A percentile compares a stretch with the other conserved stretches of the same genome.
Evolutionary conservation across 192 early-diverging fungal species (phyloP).

Genomic region (Kickxella alabastrina): DNA sequence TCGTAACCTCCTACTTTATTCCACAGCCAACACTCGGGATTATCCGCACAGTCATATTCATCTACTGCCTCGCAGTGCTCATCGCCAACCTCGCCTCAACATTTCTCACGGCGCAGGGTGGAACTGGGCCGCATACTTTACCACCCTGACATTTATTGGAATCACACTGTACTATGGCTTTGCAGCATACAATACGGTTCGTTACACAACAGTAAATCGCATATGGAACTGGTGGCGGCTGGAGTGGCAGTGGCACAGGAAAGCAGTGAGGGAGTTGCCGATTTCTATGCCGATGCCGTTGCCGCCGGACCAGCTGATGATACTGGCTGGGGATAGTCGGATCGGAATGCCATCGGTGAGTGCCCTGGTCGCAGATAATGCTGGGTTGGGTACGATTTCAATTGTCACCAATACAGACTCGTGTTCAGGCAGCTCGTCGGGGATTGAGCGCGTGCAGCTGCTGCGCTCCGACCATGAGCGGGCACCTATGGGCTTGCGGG

Average conservation of each 20-base stretch:
- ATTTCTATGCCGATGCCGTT: not conserved
- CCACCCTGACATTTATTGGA: slow-evolving; percentile 38
- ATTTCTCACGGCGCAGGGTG: slow-evolving; percentile 37
- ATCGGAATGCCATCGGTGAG: not conserved
- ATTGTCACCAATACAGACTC: not conserved
- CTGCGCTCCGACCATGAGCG: not conserved
- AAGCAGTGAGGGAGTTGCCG: not conserved
- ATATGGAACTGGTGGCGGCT: not conserved
- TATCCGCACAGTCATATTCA: slow-evolving; percentile 10
- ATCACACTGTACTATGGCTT: slow-evolving; percentile 40
- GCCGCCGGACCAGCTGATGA: not conserved
- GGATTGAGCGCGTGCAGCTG: not conserved
- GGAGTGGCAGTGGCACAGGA: not conserved
- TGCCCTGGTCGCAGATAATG: too few relatives aligned
- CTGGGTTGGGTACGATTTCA: not conserved
- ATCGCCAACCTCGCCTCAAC: slow-evolving; percentile 30
- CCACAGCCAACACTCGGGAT: slow-evolving; percentile 13
- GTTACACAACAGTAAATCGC: not conserved
- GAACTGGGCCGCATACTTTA: slow-evolving; percentile 50
- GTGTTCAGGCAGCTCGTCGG: too few relatives aligned
- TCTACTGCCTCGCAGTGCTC: slow-evolving; percentile 36
- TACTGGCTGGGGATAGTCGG: not conserved
- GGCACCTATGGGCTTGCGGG: not conserved
- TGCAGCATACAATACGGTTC: slow-evolving; percentile 25
- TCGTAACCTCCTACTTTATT: slow-evolving; percentile 36